phyloP scores from a whole-genome alignment of 495 filamentous ascomycete genomes.

The Halenospora varia region DNA sequence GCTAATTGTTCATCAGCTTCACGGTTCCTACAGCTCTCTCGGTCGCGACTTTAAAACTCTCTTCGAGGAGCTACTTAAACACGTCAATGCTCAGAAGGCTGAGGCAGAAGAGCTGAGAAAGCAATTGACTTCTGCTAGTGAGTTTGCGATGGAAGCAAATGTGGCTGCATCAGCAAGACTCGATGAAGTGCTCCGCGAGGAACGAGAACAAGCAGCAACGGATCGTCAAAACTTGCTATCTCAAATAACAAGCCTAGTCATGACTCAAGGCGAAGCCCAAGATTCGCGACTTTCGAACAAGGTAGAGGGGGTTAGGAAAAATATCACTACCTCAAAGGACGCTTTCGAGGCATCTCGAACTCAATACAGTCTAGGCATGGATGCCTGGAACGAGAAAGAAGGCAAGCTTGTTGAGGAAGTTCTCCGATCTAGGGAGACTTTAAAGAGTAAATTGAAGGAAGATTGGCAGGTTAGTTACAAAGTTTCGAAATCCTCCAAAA shows the following conservation, averaged over 20 bases:
- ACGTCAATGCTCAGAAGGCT: slow-evolving; percentile 69
- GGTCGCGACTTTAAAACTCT: slow-evolving; percentile 83
- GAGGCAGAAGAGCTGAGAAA: slow-evolving; percentile 69
- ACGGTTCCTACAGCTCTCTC: slow-evolving; percentile 79
- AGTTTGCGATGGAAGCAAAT: slow-evolving; percentile 61
- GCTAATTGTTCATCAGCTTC: slow-evolving; percentile 50
- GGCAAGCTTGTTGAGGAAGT: slow-evolving; percentile 66
- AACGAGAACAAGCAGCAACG: slow-evolving; percentile 64
- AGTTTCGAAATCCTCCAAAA: neutral
- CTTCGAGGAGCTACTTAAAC: slow-evolving; percentile 73
- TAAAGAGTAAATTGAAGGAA: slow-evolving; percentile 78
- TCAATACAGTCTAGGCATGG: slow-evolving; percentile 67
- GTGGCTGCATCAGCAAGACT: slow-evolving; percentile 60
- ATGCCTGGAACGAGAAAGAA: slow-evolving; percentile 69
- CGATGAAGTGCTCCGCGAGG: slow-evolving; percentile 69
- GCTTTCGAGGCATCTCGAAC: slow-evolving; percentile 58
- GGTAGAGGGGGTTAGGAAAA: slow-evolving; percentile 55
- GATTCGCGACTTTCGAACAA: slow-evolving; percentile 64
- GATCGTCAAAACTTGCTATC: slow-evolving; percentile 71
- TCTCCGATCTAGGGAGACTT: slow-evolving; percentile 61
- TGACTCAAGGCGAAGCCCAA: slow-evolving; percentile 67
- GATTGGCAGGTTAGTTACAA: slow-evolving; percentile 55
- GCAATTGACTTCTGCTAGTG: slow-evolving; percentile 65
- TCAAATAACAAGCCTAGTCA: slow-evolving; percentile 73
- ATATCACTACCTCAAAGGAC: slow-evolving; percentile 57